Evolutionary conservation across 2,329 filamentous ascomycete species (phyloP).

Genomic region (Tolypocladium pustulatum): DNA sequence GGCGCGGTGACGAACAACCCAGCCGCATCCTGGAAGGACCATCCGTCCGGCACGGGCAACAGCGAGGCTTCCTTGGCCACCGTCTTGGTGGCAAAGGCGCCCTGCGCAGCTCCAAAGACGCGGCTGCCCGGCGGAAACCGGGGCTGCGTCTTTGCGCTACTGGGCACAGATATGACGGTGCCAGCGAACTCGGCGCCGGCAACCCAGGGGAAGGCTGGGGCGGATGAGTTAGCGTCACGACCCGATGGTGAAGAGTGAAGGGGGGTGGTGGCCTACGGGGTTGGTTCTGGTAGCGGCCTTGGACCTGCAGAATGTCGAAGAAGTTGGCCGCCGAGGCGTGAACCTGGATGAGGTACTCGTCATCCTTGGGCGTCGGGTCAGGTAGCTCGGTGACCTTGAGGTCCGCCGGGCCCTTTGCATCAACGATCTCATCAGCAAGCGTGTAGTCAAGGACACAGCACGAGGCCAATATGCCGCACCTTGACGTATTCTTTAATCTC

Average conservation of each 20-base stretch:
- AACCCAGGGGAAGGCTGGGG: constrained; percentile 67
- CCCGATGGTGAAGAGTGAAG: neutral
- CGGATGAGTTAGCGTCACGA: neutral
- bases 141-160: constrained; percentile 31
- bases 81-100: constrained; percentile 73
- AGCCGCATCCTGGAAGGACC: constrained; percentile 76
- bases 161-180: constrained; percentile 57
- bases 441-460: no score
- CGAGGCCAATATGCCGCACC: constrained; percentile 27
- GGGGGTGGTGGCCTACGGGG: constrained; percentile 44
- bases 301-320: constrained; percentile 92
- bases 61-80: constrained; percentile 56
- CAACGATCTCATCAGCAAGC: neutral
- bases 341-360: constrained; percentile 80
- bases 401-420: constrained; percentile 59
- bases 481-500: constrained; percentile 66
- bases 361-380: constrained; percentile 57
- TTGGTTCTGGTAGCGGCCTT: constrained; percentile 91
- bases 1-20: constrained; percentile 88
- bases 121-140: constrained; percentile 68
- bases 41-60: constrained; percentile 65
- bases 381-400: constrained; percentile 66
- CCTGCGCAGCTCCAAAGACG: constrained; percentile 81
- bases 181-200: constrained; percentile 83
- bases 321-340: constrained; percentile 88